phyloP scores from a whole-genome alignment of 2,329 filamentous ascomycete genomes.

The Phialophora expanda region DNA sequence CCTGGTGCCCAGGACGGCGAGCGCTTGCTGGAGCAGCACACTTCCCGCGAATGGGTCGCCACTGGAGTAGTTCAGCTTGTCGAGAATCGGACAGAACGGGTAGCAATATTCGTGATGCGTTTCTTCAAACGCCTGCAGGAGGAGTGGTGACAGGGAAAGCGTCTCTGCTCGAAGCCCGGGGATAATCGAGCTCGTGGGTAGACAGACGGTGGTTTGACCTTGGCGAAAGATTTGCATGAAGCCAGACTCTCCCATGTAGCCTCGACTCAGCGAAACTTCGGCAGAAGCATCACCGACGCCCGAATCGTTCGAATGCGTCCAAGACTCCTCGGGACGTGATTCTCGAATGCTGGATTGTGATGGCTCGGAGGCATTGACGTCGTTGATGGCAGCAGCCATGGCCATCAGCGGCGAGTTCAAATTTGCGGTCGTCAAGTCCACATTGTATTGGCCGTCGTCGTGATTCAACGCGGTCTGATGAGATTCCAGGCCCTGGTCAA shows the following conservation, averaged over 20 bases:
- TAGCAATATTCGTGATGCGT: conserved; percentile 11
- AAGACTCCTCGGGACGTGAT: background rate
- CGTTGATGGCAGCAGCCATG: background rate
- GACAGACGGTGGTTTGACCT: conserved; percentile 6
- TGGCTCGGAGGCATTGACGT: background rate
- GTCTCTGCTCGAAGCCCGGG: background rate
- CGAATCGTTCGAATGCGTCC: background rate
- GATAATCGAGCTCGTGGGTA: conserved; percentile 1
- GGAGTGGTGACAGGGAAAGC: background rate
- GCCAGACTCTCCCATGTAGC: conserved; percentile 11
- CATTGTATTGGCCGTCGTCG: background rate
- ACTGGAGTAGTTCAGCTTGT: conserved; percentile 42
- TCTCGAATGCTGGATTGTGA: background rate
- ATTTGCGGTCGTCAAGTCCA: background rate
- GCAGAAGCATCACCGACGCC: background rate
- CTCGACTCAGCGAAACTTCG: background rate
- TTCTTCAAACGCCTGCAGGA: conserved; percentile 12
- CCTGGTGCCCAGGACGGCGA: conserved; percentile 50
- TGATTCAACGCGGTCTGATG: background rate
- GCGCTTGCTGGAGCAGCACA: conserved; percentile 43
- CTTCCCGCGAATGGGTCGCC: conserved; percentile 40
- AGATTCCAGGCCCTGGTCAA: background rate
- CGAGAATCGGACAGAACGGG: conserved; percentile 36
- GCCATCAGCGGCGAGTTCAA: background rate
- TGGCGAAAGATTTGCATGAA: conserved; percentile 13